A percentile compares a stretch with the other conserved stretches of the same genome.
These are phyloP conservation scores for Coniferiporia sulphurascens DNA, from an alignment of 1,284 basidiomycete species.

Conservation along the genomic window DNA sequence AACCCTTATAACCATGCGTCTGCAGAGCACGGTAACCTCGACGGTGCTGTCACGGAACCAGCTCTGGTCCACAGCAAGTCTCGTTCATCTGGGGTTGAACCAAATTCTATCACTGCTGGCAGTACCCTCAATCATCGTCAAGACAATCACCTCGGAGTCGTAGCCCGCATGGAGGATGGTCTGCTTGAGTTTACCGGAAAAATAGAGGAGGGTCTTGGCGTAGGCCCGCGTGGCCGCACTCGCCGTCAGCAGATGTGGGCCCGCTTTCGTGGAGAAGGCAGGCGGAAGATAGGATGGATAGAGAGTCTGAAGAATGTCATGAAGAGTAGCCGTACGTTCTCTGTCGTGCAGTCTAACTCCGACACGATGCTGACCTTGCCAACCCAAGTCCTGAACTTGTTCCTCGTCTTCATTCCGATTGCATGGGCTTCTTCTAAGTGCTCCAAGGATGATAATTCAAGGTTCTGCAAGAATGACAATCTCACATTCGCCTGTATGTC, in stretches of 20 bases:
- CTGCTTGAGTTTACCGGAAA: constrained; percentile 6
- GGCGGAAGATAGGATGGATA: constrained; percentile 38
- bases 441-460: constrained; percentile 22
- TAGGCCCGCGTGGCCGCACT: background rate
- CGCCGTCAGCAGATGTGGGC: constrained; percentile 34
- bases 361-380: background rate
- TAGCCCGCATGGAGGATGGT: constrained; percentile 7
- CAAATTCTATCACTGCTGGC: background rate
- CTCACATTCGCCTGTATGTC: constrained; percentile 36
- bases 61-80: background rate
- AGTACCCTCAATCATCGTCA: background rate
- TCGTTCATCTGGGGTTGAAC: background rate
- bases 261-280: constrained; percentile 48
- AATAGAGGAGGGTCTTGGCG: constrained; percentile 5
- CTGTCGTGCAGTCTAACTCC: background rate
- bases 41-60: background rate
- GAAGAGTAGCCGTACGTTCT: constrained; percentile 48
- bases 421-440: constrained; percentile 58
- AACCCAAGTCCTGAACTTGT: constrained; percentile 49
- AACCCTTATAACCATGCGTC: background rate
- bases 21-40: background rate
- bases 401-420: constrained; percentile 57
- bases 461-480: constrained; percentile 23
- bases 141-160: background rate
- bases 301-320: constrained; percentile 44